Evolutionary conservation across 2,329 filamentous ascomycete genomes (phyloP).

Genomic region (Trichophyton equinum): DNA sequence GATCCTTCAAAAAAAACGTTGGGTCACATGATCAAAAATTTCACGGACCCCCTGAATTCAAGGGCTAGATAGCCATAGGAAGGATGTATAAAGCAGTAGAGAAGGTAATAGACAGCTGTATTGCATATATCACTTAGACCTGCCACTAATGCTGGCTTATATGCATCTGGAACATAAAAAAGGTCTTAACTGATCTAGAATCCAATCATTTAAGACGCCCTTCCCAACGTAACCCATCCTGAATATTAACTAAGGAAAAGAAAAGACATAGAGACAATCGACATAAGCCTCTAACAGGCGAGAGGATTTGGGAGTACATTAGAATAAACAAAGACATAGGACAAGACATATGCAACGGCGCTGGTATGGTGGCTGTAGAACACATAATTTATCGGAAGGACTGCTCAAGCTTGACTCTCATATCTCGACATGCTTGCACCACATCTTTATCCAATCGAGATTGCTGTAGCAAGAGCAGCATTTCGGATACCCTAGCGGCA

Average conservation of each 20-base stretch:
- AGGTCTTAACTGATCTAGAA: background rate
- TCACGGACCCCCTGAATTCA: background rate
- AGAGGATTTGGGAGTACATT: background rate
- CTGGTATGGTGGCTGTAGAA: background rate
- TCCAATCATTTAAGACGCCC: constrained; percentile 1
- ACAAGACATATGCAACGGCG: background rate
- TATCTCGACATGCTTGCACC: constrained; percentile 28
- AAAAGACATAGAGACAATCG: background rate
- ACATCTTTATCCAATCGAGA: constrained; percentile 30
- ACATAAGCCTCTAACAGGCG: background rate
- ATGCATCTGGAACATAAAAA: background rate
- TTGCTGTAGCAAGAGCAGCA: constrained; percentile 34
- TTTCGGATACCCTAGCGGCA: constrained; percentile 36
- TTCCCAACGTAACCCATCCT: background rate
- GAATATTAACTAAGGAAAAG: background rate
- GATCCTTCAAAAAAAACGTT: background rate
- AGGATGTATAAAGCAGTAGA: background rate
- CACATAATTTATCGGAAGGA: constrained; percentile 7
- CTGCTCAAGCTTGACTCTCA: constrained; percentile 28
- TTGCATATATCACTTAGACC: background rate
- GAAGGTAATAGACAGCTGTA: background rate
- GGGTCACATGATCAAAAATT: background rate
- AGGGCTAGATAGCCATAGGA: background rate
- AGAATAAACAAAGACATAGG: background rate
- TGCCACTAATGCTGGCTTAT: background rate